Evolutionary conservation across 345 rosid species (phyloP).

Genomic region (Angophora floribunda): DNA sequence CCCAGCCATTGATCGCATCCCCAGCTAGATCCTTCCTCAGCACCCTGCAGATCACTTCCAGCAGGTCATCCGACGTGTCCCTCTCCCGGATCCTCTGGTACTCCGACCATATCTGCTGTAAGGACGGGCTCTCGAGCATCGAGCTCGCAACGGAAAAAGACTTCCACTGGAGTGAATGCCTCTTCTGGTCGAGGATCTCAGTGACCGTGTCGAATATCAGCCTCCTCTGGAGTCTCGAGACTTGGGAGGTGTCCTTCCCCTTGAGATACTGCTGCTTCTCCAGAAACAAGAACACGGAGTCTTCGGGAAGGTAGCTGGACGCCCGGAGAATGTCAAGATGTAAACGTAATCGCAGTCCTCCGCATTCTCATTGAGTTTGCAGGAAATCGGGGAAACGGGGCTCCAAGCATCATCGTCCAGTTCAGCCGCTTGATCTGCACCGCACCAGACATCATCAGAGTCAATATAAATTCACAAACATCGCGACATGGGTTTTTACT

Average conservation of each 20-base stretch:
- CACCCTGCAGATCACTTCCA: constrained; percentile 58
- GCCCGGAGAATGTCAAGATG: constrained; percentile 62
- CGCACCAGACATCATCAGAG: background rate
- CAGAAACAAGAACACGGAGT: constrained; percentile 47
- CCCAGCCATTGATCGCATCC: constrained; percentile 54
- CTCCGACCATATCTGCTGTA: constrained; percentile 63
- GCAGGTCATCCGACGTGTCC: constrained; percentile 38
- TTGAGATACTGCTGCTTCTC: constrained; percentile 66
- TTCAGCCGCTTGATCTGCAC: constrained; percentile 38
- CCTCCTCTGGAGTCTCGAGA: constrained; percentile 47
- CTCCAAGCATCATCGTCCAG: constrained; percentile 63
- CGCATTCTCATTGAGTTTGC: constrained; percentile 17
- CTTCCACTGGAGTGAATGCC: constrained; percentile 55
- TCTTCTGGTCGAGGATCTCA: constrained; percentile 46
- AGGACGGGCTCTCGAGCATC: background rate
- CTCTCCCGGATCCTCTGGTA: constrained; percentile 43
- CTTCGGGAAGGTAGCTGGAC: constrained; percentile 41
- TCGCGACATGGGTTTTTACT: background rate
- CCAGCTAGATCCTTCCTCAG: constrained; percentile 67
- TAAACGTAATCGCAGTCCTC: constrained; percentile 53
- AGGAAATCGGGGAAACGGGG: constrained; percentile 20
- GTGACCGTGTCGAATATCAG: constrained; percentile 57
- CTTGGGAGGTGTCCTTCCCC: constrained; percentile 43
- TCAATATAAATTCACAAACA: background rate
- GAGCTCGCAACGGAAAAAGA: background rate